Base-by-base conservation (phyloP, 2,329 filamentous ascomycete species). In the Fusarium falciforme region DNA sequence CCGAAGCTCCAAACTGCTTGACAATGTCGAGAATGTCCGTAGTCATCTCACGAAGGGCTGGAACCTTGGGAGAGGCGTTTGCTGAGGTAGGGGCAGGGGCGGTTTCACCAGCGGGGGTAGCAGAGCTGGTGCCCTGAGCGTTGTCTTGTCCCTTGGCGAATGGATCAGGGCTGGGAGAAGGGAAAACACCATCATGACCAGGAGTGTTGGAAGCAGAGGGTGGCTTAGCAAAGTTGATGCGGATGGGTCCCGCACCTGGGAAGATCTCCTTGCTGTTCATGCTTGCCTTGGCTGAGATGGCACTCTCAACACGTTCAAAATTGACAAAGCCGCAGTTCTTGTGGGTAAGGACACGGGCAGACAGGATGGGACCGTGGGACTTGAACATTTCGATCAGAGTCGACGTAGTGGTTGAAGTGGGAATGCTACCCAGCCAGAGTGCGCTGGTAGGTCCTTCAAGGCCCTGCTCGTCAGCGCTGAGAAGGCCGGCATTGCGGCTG, bases 261-360 rank as follows among this genome's bases (percentile, higher is more conserved):
- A 99, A 99, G 70, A 99, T 98, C 82, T 99, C 96, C 83, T 98
- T 98, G 78, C 95, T 95, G 79, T 98, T 98, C 84, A 98, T 92
- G 80, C 92, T 89, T 16, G 91, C 91, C 82, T 96, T 97, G 17
- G 96, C 96, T 69, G 94, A 92, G 42, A 98, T 92, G 65, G 96
- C 96, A 80, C 94, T 97, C 74, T 98, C 95, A 33, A 96, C 85
- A 68, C 91, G 92, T 83, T 98, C 95, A 79, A 98, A 99, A 83
- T 99, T 99, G 80, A 99, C 96, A 78, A 99, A 99, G 4, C 96
- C 96, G 81, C 96, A 99, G 84, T 98, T 98, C 88, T 99, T 99
- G 87, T 99, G 95, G 1, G 96, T 98, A 71, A 99, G 87, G 6
- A 99, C 96, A 73, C 96, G 90, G 31, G 94, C 96, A 5, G 96